Evolutionary conservation across 257 asterid species (phyloP), one percentile per base, ranked within the genome.

Genomic region (Solanum chiquidenum): DNA sequence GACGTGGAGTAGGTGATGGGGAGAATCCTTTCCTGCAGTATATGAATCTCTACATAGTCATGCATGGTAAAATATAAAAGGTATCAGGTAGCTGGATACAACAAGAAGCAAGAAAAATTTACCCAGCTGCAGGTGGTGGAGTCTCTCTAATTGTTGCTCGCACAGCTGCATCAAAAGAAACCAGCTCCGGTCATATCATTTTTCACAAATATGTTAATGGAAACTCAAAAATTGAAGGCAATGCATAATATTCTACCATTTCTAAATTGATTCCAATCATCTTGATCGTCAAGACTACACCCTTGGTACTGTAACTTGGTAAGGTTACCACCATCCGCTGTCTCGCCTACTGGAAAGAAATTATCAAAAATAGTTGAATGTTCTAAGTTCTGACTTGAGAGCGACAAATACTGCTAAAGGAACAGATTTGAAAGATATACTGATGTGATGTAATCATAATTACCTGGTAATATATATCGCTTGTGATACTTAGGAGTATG

Each of bases 381-480:
- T 18, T n/a, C 64, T 35, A 69, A 42, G 75, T 42, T 72, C 72
- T 86, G 25, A 80, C 27, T 79, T 49, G 29, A 69, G 33, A 16
- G 25, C 42, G 14, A 58, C 38, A 68, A 85, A 84, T 76, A 84
- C 49, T 20, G 69, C 85, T 80, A 46, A 49, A 33, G 44, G 66
- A 34, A 49, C 62, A 64, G 55, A 4, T 23, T 55, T 37, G 31
- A 62, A 73, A 31, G 37, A 62, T 72, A 64, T 79, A 84, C 9
- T 69, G 23, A 83, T 38, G 35, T 52, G 83, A 52, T 35, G 44
- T 29, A 4, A 27, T 44, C 68, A 49, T 33, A 83, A 33, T 90
- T 83, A 92, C 99, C 96, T 90, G 99, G 99, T 91, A 97, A 92
- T 87, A 95, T 95, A 90, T 94, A 97, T 88, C 98, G 83, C 31